Base-by-base conservation (phyloP, 2,329 filamentous ascomycete genomes). In the Aspergillus ustus region DNA sequence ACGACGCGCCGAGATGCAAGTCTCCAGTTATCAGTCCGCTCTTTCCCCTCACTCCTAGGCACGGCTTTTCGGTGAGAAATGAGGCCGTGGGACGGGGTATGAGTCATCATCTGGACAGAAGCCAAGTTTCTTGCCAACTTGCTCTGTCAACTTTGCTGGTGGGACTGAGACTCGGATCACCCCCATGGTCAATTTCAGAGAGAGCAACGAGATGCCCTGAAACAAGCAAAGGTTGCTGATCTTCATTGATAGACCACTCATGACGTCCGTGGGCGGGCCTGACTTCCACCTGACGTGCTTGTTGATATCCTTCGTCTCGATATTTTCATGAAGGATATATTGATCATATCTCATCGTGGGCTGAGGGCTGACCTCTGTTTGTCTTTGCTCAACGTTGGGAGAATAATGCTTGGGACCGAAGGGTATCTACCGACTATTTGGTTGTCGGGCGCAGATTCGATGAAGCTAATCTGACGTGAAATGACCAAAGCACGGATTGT, bases 151-250 rank as follows among this genome's bases (percentile, higher is more conserved):
- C 34, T 40, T 15, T 40, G 34, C 15, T 40, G 34, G 11, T 40
- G 11, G 34, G 2, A 40, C 34, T 15, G 34, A 40, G 5, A 15
- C 34, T 40, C 34, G 9, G 11, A 40, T 40, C 34, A 40, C 34
- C 34, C 34, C 15, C 34, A 40, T 15, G 15, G 34, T 15, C 15
- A 40, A 40, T 40, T 40, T 40, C 34, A 4, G 34, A 43, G 20
- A 43, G 31, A 22, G 9, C 37, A 31, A n/a, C 45, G 20, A 25
- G n/a, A 17, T 15, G 25, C 56, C 50, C 19, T 48, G 28, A 52
- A 53, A 59, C 50, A 52, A 60, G 53, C 54, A 65, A 53, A 66
- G 62, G 63, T 63, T 64, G 66, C 59, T 54, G 66, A 67, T 66
- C 66, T 31, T 57, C 60, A 60, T 61, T 58, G 56, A 53, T 51